A percentile compares a stretch with the other conserved stretches of the same genome.
These are phyloP conservation scores for Fusarium torulosum DNA, from an alignment of 2,329 filamentous ascomycete genomes.

Conservation along the genomic window DNA sequence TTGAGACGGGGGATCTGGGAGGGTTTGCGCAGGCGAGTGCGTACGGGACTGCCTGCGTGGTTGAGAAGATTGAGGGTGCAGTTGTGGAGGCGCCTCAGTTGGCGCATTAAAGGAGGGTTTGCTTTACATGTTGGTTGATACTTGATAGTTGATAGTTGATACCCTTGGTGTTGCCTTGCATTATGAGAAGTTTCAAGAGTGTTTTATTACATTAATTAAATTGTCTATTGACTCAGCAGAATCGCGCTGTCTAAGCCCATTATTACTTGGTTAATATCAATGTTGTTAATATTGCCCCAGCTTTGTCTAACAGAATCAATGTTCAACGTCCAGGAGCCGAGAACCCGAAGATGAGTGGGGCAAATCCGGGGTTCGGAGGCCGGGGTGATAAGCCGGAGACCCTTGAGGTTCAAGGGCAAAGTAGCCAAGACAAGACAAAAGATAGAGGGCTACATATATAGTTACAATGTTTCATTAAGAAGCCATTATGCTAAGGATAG, in stretches of 20 bases:
- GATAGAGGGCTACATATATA: no score
- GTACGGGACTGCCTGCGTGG: conserved; percentile 69
- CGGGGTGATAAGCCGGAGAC: conserved; percentile 1
- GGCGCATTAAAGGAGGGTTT: not conserved
- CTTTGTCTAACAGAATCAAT: not conserved
- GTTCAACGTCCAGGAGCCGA: no score
- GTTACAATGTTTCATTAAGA: not conserved
- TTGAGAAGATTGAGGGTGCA: conserved; percentile 65
- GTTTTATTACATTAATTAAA: no score
- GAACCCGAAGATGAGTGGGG: conserved; percentile 7
- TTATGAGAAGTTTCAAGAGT: not conserved
- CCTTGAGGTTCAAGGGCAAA: not conserved
- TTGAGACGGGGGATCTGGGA: conserved; percentile 67
- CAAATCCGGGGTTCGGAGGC: conserved; percentile 8
- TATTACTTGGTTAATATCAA: not conserved
- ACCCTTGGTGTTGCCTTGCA: not conserved
- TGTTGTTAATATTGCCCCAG: not conserved
- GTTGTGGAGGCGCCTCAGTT: conserved; percentile 48
- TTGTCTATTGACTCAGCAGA: no score
- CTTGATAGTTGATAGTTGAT: not conserved
- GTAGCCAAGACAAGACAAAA: not conserved
- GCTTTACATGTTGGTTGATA: not conserved
- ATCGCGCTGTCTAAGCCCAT: not conserved
- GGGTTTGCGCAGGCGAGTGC: conserved; percentile 70
- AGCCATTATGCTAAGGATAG: not conserved